Percentiles rank a stretch among this genome's conserved stretches.
Conservation (phyloP, 441 rosid species). For the Viola pubescens region DNA sequence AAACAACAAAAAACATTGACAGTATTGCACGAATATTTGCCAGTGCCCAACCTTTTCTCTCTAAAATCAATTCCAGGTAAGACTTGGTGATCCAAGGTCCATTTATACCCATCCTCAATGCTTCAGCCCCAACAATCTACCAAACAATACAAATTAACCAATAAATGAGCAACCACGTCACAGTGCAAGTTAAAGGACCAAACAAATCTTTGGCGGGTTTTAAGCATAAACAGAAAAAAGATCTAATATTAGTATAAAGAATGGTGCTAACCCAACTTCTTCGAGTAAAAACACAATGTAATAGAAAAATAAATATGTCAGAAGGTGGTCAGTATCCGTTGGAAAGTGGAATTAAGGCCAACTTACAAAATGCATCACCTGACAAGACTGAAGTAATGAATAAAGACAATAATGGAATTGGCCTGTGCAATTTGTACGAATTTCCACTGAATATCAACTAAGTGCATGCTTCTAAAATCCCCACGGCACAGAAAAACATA, state of each 20-base stretch:
- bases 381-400: neutral
- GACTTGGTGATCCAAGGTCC: slow-evolving; percentile 98
- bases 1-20: slow-evolving; percentile 8
- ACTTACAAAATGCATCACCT: neutral
- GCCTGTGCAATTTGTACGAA: neutral
- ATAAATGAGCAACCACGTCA: slow-evolving; percentile 12
- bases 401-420: neutral
- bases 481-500: too few species aligned
- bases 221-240: neutral
- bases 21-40: slow-evolving; percentile 7
- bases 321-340: neutral
- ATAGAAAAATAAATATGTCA: neutral
- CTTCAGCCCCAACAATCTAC: slow-evolving; percentile 97
- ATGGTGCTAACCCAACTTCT: slow-evolving; percentile 6
- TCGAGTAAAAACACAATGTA: neutral
- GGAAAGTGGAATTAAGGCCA: neutral
- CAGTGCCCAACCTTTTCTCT: slow-evolving; percentile 65
- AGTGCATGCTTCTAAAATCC: too few species aligned
- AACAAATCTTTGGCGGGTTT: neutral
- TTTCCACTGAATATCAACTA: too few species aligned
- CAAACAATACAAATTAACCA: slow-evolving; percentile 16
- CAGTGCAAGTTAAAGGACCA: slow-evolving; percentile 5
- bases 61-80: slow-evolving; percentile 91
- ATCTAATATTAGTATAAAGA: neutral
- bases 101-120: slow-evolving; percentile 58